phyloP scores from a whole-genome alignment of 768 basidiomycete species.

The Boletus coccyginus region DNA sequence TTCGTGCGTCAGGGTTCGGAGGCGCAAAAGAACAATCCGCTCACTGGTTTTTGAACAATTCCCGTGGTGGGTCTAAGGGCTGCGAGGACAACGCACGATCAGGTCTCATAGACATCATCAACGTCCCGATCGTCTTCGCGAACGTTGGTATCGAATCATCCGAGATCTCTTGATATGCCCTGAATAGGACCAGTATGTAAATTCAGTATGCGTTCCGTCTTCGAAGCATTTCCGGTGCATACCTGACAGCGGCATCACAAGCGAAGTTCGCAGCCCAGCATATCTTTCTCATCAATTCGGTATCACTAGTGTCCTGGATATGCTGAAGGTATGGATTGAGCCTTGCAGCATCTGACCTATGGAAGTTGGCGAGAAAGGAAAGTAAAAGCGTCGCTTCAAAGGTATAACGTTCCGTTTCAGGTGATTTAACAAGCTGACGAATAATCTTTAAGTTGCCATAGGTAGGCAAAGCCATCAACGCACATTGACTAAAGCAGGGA shows the following conservation, averaged over 20 bases:
- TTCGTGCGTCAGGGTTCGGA: neutral
- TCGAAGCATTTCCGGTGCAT: constrained; percentile 9
- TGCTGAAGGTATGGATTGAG: constrained; percentile 63
- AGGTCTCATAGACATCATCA: constrained; percentile 51
- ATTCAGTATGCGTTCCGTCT: neutral
- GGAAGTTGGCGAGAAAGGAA: constrained; percentile 66
- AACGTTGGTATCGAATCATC: constrained; percentile 54
- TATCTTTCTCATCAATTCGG: constrained; percentile 52
- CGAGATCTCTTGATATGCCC: constrained; percentile 54
- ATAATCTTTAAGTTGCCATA: neutral
- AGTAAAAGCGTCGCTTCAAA: constrained; percentile 61
- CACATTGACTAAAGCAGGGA: constrained; percentile 50
- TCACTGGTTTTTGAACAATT: constrained; percentile 59
- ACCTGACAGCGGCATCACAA: constrained; percentile 52
- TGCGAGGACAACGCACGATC: constrained; percentile 50
- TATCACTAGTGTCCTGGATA: constrained; percentile 47
- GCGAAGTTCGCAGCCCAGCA: constrained; percentile 56
- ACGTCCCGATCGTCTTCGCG: constrained; percentile 47
- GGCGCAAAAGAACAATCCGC: constrained; percentile 5
- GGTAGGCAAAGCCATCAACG: constrained; percentile 16
- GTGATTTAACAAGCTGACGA: constrained; percentile 52
- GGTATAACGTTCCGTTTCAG: constrained; percentile 52
- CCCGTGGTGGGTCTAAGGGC: constrained; percentile 45
- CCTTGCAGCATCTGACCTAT: constrained; percentile 68
- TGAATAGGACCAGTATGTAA: constrained; percentile 19